A percentile compares a stretch with the other conserved stretches of the same genome.
Conservation (phyloP, 305 asterid species). For the Rubia tinctorum region DNA sequence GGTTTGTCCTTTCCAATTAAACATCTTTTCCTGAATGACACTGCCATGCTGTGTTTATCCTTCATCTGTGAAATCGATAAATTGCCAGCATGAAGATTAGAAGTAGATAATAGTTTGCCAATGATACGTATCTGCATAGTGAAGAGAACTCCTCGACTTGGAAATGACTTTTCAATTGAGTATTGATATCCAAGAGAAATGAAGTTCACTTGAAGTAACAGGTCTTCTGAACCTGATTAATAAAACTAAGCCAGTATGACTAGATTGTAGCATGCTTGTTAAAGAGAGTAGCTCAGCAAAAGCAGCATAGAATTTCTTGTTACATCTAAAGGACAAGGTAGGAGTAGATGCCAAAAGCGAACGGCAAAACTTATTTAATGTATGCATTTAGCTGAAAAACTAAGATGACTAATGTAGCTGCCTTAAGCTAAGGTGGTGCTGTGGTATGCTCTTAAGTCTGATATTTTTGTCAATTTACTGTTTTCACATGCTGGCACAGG, state of each 20-base stretch:
- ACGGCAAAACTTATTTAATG: no score
- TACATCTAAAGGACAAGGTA: no score
- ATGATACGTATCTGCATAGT: not conserved
- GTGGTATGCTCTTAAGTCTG: not conserved
- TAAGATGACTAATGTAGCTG: not conserved
- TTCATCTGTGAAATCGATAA: not conserved
- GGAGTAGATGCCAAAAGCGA: no score
- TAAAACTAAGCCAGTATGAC: not conserved
- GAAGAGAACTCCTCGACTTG: not conserved
- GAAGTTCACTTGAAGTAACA: not conserved
- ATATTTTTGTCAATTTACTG: not conserved
- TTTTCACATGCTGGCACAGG: no score
- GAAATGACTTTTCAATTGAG: not conserved
- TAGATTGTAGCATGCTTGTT: not conserved
- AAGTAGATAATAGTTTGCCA: not conserved
- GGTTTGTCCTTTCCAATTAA: slow-evolving; percentile 11
- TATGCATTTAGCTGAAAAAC: not conserved
- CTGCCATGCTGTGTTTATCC: not conserved
- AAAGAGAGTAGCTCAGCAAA: not conserved
- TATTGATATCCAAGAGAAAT: not conserved
- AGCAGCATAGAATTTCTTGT: no score
- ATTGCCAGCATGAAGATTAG: not conserved
- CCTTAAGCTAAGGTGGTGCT: not conserved
- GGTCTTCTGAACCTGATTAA: not conserved
- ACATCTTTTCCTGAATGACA: not conserved